Evolutionary conservation across 345 rosid genomes (phyloP).

Genomic region (Hibiscus mutabilis): DNA sequence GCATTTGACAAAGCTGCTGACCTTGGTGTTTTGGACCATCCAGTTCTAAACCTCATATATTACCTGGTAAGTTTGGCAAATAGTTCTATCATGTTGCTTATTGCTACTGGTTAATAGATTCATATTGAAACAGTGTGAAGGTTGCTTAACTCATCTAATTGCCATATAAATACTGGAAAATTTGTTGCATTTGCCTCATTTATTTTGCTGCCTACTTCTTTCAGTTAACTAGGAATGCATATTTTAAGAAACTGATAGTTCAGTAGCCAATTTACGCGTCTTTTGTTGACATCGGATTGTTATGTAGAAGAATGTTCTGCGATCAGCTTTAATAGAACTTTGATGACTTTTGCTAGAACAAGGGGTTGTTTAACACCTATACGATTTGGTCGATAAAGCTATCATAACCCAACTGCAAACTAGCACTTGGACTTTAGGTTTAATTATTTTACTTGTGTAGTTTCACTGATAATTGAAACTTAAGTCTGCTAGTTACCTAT

Average conservation of each 20-base stretch:
- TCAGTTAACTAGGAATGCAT: not conserved
- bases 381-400: not conserved
- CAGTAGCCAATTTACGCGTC: not conserved
- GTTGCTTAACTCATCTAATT: not conserved
- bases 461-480: not conserved
- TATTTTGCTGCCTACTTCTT: not conserved
- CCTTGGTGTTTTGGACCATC: constrained; percentile 80
- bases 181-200: constrained; percentile 10
- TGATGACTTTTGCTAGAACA: not conserved
- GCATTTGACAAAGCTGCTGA: constrained; percentile 78
- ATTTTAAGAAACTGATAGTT: not conserved
- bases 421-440: not conserved
- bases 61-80: constrained; percentile 57
- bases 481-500: not conserved
- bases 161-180: not conserved
- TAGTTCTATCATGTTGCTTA: not conserved
- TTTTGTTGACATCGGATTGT: not conserved
- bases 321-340: not conserved
- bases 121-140: not conserved
- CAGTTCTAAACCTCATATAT: constrained; percentile 71
- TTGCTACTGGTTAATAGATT: not conserved
- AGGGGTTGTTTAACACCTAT: not conserved
- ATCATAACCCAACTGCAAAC: not conserved
- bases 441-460: not conserved
- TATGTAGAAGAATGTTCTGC: not conserved